These are phyloP conservation scores for Beauveria pseudobassiana DNA, from an alignment of 2,329 filamentous ascomycete genomes.

Conservation along the genomic window DNA sequence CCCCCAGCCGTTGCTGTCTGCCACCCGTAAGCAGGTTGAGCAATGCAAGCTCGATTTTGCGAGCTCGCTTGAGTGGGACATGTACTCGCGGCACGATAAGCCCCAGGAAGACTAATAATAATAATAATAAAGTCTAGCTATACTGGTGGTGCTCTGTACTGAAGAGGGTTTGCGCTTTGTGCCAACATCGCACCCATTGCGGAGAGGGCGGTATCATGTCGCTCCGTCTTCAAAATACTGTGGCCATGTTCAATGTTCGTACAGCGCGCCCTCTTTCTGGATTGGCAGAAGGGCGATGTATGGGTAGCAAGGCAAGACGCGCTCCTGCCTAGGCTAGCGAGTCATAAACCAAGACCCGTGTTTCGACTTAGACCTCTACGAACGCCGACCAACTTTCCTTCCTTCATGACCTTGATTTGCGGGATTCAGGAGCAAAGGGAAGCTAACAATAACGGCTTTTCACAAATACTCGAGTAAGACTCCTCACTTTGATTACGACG, in stretches of 20 bases:
- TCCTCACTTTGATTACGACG: neutral
- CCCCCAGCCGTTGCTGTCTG: conserved; percentile 50
- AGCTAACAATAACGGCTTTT: neutral
- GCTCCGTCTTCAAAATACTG: neutral
- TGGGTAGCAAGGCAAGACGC: neutral
- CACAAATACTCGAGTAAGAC: neutral
- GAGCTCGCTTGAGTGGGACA: conserved; percentile 50
- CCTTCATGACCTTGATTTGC: neutral
- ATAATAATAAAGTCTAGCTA: neutral
- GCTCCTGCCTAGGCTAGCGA: neutral
- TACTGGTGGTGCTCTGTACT: no score
- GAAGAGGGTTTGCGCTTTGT: neutral
- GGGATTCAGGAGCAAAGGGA: neutral
- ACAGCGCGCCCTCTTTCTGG: neutral
- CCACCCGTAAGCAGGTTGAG: conserved; percentile 54
- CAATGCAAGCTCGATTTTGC: conserved; percentile 51
- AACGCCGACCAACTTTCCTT: neutral
- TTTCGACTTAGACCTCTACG: neutral
- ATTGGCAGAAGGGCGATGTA: neutral
- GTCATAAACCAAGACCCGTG: neutral
- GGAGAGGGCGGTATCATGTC: neutral
- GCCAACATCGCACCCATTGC: neutral
- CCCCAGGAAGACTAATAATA: conserved; percentile 26
- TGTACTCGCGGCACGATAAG: conserved; percentile 54
- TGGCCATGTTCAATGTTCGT: neutral